A percentile compares a stretch with the other conserved stretches of the same genome.
These are phyloP conservation scores for Salix viminalis DNA, from an alignment of 345 rosid species.

Conservation along the genomic window DNA sequence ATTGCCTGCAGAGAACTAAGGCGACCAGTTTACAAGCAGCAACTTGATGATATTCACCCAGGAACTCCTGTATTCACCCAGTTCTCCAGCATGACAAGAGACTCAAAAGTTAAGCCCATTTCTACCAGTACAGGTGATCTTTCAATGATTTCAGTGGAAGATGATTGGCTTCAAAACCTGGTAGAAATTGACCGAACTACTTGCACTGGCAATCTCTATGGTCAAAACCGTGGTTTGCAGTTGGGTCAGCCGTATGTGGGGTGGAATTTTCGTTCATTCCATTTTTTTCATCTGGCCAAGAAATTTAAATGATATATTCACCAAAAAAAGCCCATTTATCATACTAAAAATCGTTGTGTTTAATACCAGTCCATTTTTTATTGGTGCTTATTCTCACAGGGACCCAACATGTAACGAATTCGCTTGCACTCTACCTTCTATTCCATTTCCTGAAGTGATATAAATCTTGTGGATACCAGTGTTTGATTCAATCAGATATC, in stretches of 20 bases:
- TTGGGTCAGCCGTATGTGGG: not conserved
- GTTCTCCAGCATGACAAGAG: slow-evolving; percentile 4
- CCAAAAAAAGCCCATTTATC: not conserved
- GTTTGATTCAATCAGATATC: not conserved
- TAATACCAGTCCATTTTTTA: not conserved
- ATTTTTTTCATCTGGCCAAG: not conserved
- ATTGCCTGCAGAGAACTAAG: slow-evolving; percentile 37
- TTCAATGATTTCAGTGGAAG: not conserved
- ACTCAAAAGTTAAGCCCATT: not conserved
- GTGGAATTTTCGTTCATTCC: not conserved
- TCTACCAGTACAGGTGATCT: slow-evolving; percentile 7
- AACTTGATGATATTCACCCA: not conserved
- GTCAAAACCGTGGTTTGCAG: not conserved
- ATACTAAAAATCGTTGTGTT: not conserved
- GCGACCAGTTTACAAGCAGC: not conserved
- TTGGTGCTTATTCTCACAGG: not conserved
- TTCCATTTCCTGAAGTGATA: not conserved
- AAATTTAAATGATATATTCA: not conserved
- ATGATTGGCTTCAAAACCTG: not conserved
- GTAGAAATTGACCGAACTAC: too few relatives aligned
- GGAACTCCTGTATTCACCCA: not conserved
- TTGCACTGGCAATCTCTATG: not conserved
- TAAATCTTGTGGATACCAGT: not conserved
- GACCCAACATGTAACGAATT: not conserved
- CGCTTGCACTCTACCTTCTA: not conserved